Evolutionary conservation across 768 basidiomycete genomes (phyloP).

Genomic region (Boletus tylopilopsis): DNA sequence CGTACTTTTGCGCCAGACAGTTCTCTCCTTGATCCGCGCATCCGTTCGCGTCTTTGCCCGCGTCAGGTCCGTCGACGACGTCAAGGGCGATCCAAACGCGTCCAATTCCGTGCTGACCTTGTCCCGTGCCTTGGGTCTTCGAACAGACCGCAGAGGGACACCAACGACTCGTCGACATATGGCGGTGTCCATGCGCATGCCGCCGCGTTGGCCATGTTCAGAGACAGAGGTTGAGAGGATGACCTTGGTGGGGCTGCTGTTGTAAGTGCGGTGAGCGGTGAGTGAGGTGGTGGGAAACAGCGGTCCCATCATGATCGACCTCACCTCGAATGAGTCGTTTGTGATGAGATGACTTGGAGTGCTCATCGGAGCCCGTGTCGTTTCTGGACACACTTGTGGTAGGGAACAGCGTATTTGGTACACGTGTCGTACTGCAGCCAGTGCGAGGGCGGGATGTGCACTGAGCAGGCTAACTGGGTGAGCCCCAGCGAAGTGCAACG

Average conservation of each 20-base stretch:
- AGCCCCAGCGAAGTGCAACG: no score
- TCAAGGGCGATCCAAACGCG: constrained; percentile 3
- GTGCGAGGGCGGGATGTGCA: no score
- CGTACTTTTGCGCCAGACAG: constrained; percentile 12
- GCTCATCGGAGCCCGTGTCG: constrained; percentile 22
- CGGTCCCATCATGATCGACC: neutral
- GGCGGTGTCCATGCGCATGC: constrained; percentile 6
- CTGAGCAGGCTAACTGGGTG: no score
- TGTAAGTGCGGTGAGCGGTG: neutral
- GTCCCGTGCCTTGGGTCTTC: constrained; percentile 16
- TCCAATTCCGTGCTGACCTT: constrained; percentile 9
- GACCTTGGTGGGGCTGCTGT: neutral
- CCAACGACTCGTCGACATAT: constrained; percentile 23
- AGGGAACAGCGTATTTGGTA: neutral
- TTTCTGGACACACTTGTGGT: neutral
- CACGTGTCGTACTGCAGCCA: no score
- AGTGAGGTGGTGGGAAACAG: neutral
- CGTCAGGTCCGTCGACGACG: no score
- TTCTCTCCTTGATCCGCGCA: constrained; percentile 7
- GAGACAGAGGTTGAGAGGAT: neutral
- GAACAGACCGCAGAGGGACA: constrained; percentile 25
- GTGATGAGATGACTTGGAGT: constrained; percentile 23
- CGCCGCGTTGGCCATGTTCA: neutral
- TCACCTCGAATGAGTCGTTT: constrained; percentile 23
- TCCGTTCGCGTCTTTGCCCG: constrained; percentile 17